phyloP scores from a whole-genome alignment of 306 rosid species.

The Cicer arietinum region DNA sequence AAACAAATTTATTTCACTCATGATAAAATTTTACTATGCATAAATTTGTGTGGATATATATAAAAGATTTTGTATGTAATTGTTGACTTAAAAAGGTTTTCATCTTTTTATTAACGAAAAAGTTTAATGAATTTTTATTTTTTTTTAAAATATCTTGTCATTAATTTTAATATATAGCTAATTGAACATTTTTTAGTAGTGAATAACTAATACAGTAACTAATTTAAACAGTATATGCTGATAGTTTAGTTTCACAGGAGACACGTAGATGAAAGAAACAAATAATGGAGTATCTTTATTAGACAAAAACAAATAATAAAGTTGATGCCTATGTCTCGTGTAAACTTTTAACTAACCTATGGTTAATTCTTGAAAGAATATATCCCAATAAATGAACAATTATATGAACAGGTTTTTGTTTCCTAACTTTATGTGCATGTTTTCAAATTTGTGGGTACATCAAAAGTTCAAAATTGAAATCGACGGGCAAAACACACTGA shows the following conservation, averaged over 20 bases:
- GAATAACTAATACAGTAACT: too few relatives aligned
- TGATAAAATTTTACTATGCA: too few relatives aligned
- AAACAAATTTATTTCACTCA: too few relatives aligned
- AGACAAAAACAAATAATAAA: background rate
- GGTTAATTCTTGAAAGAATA: constrained; percentile 16
- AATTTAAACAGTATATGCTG: background rate
- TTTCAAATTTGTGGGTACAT: constrained; percentile 22
- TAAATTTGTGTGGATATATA: too few relatives aligned
- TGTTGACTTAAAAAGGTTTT: too few relatives aligned
- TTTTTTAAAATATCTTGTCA: too few relatives aligned
- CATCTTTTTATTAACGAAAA: too few relatives aligned
- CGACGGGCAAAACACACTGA: constrained; percentile 13
- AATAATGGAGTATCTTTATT: background rate
- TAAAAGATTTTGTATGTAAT: too few relatives aligned
- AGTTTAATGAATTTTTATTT: too few relatives aligned
- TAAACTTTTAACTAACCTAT: background rate
- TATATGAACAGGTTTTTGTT: background rate
- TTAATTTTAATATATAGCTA: too few relatives aligned
- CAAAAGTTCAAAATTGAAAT: constrained; percentile 19
- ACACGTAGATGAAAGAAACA: background rate
- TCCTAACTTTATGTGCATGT: background rate
- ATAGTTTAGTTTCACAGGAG: background rate
- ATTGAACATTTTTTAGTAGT: too few relatives aligned
- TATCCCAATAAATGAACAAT: constrained; percentile 33
- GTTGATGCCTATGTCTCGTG: background rate